A percentile compares a stretch with the other conserved stretches of the same genome.
Evolutionary conservation across 2,329 filamentous ascomycete genomes (phyloP).

Genomic region (Fusarium lyarnte): DNA sequence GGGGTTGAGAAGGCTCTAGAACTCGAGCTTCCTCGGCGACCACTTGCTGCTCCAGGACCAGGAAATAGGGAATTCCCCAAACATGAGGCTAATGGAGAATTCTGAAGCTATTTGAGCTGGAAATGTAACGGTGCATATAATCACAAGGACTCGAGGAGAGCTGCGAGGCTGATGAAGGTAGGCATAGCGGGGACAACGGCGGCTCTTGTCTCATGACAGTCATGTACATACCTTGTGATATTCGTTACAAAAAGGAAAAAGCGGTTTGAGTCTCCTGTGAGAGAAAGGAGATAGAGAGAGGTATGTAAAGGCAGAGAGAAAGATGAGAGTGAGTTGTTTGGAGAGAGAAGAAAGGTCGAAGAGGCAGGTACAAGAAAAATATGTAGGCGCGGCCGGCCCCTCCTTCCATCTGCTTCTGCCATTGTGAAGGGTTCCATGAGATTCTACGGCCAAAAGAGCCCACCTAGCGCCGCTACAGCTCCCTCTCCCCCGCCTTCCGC

Average conservation of each 20-base stretch:
- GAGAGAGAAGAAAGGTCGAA: constrained; percentile 40
- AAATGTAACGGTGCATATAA: not conserved
- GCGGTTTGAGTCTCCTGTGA: constrained; percentile 39
- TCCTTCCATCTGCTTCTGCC: constrained; percentile 43
- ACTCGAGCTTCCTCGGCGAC: constrained; percentile 6
- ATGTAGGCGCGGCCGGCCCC: constrained; percentile 43
- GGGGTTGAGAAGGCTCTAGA: constrained; percentile 31
- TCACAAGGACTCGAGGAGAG: not conserved
- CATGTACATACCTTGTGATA: constrained; percentile 39
- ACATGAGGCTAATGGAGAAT: not conserved
- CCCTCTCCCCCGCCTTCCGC: constrained; percentile 22
- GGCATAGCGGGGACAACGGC: not conserved
- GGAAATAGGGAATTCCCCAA: not conserved
- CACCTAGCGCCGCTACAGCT: constrained; percentile 32
- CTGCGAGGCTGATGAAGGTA: constrained; percentile 11
- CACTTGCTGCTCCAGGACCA: not conserved
- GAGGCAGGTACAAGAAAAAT: constrained; percentile 50
- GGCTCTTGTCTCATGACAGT: not conserved
- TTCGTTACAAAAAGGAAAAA: constrained; percentile 40
- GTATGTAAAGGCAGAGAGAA: constrained; percentile 24
- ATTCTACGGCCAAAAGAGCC: constrained; percentile 52
- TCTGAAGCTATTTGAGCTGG: not conserved
- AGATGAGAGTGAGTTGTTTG: constrained; percentile 34
- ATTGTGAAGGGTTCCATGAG: constrained; percentile 56
- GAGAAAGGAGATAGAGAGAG: constrained; percentile 26